Percentiles rank a stretch among this genome's conserved stretches.
phyloP scores from a whole-genome alignment of 139 green algal genomes.

The Penium margaritaceum region DNA sequence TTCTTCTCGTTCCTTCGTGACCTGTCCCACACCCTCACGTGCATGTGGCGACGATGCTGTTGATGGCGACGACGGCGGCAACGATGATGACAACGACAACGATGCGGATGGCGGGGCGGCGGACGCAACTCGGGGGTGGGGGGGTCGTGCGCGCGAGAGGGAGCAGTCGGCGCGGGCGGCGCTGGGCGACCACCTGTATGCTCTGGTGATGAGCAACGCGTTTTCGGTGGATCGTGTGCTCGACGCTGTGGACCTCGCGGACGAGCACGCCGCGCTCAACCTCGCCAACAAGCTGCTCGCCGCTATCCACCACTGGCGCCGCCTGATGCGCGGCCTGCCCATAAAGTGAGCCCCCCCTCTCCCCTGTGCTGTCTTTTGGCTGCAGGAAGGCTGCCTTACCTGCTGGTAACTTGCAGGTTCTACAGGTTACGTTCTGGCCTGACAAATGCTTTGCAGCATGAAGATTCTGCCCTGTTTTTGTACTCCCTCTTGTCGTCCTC shows the following conservation, averaged over 20 bases:
- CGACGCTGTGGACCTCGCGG: slow-evolving; percentile 5
- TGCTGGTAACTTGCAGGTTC: no score
- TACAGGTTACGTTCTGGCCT: neutral
- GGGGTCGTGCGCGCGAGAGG: no score
- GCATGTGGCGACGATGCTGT: no score
- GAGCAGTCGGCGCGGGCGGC: slow-evolving; percentile 10
- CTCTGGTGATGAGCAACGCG: slow-evolving; percentile 12
- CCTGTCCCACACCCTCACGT: no score
- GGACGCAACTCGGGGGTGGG: no score
- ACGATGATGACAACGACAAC: no score
- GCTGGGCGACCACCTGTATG: slow-evolving; percentile 21
- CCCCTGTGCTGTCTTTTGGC: no score
- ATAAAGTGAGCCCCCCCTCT: neutral
- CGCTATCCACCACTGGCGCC: slow-evolving; percentile 26
- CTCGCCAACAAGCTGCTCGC: slow-evolving; percentile 26
- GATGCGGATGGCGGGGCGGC: no score
- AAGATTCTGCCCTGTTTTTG: neutral
- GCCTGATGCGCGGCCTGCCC: neutral
- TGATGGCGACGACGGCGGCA: no score
- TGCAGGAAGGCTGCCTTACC: no score
- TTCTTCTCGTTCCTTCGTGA: no score
- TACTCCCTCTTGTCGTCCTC: neutral
- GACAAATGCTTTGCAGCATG: no score
- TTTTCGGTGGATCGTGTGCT: slow-evolving; percentile 20
- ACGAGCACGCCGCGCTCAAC: slow-evolving; percentile 22